phyloP scores from a whole-genome alignment of 352 stramenopile genomes.

The Phytopythium chamaehyphon region DNA sequence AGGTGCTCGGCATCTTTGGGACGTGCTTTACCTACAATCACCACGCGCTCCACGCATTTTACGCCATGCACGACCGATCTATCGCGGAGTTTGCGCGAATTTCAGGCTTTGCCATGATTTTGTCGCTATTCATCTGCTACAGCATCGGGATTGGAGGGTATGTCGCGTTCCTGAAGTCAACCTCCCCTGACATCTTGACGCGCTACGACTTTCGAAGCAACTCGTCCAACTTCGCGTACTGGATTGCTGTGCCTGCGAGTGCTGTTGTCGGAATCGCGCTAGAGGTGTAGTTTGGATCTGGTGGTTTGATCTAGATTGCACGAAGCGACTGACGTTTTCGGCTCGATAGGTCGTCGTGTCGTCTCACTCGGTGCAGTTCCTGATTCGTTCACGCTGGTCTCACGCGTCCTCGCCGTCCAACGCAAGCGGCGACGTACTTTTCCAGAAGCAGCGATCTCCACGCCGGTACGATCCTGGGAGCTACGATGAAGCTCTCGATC shows the following conservation, averaged over 20 bases:
- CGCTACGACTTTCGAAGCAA: constrained; percentile 43
- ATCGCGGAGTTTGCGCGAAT: constrained; percentile 27
- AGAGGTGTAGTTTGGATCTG: constrained; percentile 28
- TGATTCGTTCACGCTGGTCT: constrained; percentile 14
- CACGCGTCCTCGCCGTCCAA: neutral
- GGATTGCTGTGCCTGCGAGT: constrained; percentile 36
- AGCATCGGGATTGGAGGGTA: constrained; percentile 48
- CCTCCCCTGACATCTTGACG: constrained; percentile 36
- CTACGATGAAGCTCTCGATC: constrained; percentile 7
- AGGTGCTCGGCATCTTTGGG: constrained; percentile 42
- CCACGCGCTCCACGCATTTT: constrained; percentile 54
- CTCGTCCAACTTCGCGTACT: constrained; percentile 29
- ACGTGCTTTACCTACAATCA: constrained; percentile 39
- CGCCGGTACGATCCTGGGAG: constrained; percentile 1
- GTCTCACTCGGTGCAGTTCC: constrained; percentile 36
- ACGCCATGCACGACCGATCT: constrained; percentile 31
- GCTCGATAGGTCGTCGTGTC: constrained; percentile 38
- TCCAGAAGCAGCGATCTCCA: constrained; percentile 20
- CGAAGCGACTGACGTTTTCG: neutral
- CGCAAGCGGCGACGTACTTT: constrained; percentile 31
- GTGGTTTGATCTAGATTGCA: neutral
- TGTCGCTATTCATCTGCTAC: constrained; percentile 28
- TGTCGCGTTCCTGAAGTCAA: constrained; percentile 38
- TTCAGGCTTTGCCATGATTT: constrained; percentile 23
- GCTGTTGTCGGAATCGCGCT: constrained; percentile 36